These are phyloP conservation scores for Trichodelitschia bisporula DNA, from an alignment of 495 filamentous ascomycete genomes.

Conservation along the genomic window DNA sequence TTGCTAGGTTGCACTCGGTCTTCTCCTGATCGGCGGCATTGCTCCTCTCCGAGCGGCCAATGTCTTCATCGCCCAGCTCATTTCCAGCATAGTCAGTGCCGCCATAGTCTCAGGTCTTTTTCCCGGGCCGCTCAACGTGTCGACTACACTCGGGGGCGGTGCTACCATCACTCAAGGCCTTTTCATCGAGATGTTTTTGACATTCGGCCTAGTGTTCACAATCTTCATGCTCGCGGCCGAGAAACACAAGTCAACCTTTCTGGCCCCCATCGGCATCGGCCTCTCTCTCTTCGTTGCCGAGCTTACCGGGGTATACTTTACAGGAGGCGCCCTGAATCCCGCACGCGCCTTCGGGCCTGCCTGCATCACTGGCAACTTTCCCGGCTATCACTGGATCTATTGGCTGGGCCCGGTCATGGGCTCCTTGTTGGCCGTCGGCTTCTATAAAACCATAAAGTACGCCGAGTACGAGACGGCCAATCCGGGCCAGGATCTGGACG, in stretches of 20 bases:
- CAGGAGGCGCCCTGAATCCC: conserved; percentile 49
- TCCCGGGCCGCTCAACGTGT: conserved; percentile 34
- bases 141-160: conserved; percentile 29
- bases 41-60: conserved; percentile 23
- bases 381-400: conserved; percentile 47
- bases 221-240: conserved; percentile 69
- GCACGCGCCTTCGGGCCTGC: conserved; percentile 48
- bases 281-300: conserved; percentile 45
- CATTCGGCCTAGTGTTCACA: conserved; percentile 48
- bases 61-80: conserved; percentile 28
- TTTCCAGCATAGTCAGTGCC: conserved; percentile 31
- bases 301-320: conserved; percentile 42
- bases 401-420: conserved; percentile 18
- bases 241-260: conserved; percentile 56
- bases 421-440: conserved; percentile 14
- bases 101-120: conserved; percentile 37
- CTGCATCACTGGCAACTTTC: conserved; percentile 38
- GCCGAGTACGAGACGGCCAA: conserved; percentile 60
- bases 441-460: conserved; percentile 21
- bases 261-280: conserved; percentile 61
- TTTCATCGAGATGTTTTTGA: conserved; percentile 64
- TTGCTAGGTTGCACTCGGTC: conserved; percentile 1
- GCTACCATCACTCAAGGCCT: conserved; percentile 38
- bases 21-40: conserved; percentile 22
- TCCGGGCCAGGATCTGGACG: conserved; percentile 38